Evolutionary conservation across 148 eudicot species (phyloP), one percentile per base, ranked within the genome.

Genomic region (Salicornia ramosissima): DNA sequence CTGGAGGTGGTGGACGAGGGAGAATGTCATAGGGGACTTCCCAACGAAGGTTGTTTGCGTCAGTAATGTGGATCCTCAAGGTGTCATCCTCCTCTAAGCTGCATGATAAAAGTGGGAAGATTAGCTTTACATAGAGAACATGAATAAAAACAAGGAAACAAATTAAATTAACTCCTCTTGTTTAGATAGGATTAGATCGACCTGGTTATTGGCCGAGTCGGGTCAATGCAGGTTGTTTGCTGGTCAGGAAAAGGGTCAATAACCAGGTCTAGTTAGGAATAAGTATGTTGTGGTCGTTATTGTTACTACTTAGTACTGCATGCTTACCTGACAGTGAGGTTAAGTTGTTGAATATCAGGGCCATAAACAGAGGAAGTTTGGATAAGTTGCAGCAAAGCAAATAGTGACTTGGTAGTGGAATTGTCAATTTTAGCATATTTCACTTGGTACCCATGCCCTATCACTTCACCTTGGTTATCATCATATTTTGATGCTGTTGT

Each of bases 81-180:
- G 83, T 80, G 49, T 77, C 57, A 30, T 74, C 71, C 31, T 61
- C 77, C 34, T 80, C 86, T 25, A 78, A 78, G 52, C 88, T 85
- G 81, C 46, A 51, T 39, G 25, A 21, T 24, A n/a, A 21, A 12
- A 15, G 40, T 14, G 1, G n/a, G 26, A 24, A 39, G 16, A 40
- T 36, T 39, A 62, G 65, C 45, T 34, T 61, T 30, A 21, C 2
- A 12, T 46, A 46, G 16, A 11, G 19, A 46, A 4, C 50, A 46
- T 4, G 10, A 11, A 6, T 6, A 0, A 16, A 25, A 13, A 51
- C 29, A 2, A 5, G 10, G 8, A 34, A 52, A 52, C 19, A 47
- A 22, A 51, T 7, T 1, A 3, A 29, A 39, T 18, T 33, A 9
- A n/a, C n/a, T n/a, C n/a, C n/a, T n/a, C n/a, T n/a, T n/a, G n/a